Base-by-base conservation (phyloP, 1,284 basidiomycete species). In the Cryptococcus neoformans region DNA sequence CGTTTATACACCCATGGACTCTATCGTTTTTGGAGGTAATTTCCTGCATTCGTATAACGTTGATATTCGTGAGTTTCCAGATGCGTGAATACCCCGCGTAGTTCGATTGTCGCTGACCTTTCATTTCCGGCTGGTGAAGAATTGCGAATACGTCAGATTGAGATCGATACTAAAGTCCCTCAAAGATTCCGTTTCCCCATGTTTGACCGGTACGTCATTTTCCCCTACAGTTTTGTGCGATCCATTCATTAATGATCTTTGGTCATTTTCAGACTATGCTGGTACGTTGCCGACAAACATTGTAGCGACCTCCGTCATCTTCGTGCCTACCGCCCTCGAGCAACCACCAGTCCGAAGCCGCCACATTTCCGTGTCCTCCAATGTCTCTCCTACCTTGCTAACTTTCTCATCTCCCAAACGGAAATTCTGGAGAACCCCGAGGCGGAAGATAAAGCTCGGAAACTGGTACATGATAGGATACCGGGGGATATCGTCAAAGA, bases 21-120 rank as follows among this genome's bases (percentile, higher is more conserved):
- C 93, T 2, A 82, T 99, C 42, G 95, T 99, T 0, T 94, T 98
- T 69, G 95, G 95, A 2, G 95, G 95, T 41, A 99, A 99, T 77
- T 99, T 96, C 73, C 75, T 97, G 49, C 93, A 97, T 76, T 92
- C 91, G 85, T 92, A 78, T 67, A 69, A 78, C 53, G 77, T 79
- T 42, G 68, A 68, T 14, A 73, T 69, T 1, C 76, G 72, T 70
- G 39, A 59, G 69, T 63, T 7, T 12, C 17, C 34, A 21, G 21
- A 21, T 21, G 21, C 21, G 21, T 21, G 21, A 21, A 21, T 21
- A 21, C n/a, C 16, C 45, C 45, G 17, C 21, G 10, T 21, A 10
- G 10, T 21, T 10, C 10, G 14, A 85, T 78, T n/a, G 39, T 41
- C 47, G 40, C 51, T 40, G 63, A 48, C n/a, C n/a, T n/a, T 41